Evolutionary conservation across 1,284 basidiomycete genomes (phyloP).

Genomic region (Gymnopus androsaceus): DNA sequence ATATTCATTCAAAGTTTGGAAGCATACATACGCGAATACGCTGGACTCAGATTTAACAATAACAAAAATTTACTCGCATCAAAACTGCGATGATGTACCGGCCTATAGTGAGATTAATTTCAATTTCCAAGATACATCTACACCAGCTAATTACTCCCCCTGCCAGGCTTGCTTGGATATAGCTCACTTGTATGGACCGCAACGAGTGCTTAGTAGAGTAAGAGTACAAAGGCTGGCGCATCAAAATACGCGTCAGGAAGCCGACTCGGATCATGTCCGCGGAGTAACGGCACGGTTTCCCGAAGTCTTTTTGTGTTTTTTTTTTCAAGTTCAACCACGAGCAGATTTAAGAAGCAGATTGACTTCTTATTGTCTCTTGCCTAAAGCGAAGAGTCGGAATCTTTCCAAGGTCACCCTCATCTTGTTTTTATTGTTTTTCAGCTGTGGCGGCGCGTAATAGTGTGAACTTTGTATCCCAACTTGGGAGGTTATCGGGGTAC

Average conservation of each 20-base stretch:
- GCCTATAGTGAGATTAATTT: no score
- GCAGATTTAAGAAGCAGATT: neutral
- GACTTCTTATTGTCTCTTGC: neutral
- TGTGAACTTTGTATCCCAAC: neutral
- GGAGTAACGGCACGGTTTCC: neutral
- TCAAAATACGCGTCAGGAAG: neutral
- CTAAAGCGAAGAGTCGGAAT: neutral
- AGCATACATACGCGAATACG: no score
- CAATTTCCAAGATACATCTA: no score
- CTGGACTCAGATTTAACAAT: no score
- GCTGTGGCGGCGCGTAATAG: neutral
- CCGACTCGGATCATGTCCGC: neutral
- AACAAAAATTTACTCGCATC: no score
- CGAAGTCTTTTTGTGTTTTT: neutral
- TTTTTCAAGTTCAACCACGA: neutral
- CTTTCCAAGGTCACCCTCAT: neutral
- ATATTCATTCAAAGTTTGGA: no score
- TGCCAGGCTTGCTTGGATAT: no score
- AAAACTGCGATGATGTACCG: no score
- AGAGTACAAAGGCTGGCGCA: neutral
- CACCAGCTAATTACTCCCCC: no score
- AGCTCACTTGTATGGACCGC: no score
- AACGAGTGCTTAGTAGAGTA: neutral
- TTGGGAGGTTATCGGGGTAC: neutral
- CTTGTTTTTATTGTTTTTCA: neutral